These are phyloP conservation scores for Meyerozyma sp. DNA, from an alignment of 1,139 yeast genomes.

Conservation along the genomic window DNA sequence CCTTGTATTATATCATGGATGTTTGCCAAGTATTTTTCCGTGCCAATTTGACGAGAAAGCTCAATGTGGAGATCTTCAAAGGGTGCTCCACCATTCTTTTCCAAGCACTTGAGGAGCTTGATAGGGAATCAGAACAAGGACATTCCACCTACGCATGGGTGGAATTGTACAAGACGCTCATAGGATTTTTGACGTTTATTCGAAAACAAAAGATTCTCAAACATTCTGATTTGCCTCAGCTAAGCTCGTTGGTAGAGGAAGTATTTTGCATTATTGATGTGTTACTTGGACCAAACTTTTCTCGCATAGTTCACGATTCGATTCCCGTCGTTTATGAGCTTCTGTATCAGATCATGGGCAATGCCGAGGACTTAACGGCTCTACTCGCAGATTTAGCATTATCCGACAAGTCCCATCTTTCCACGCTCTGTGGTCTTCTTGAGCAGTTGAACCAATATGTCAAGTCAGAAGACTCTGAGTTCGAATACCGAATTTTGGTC, in stretches of 20 bases:
- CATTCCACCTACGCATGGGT: neutral
- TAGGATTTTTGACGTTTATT: neutral
- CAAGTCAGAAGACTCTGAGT: neutral
- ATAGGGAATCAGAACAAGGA: slow-evolving; percentile 1
- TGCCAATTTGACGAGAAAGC: slow-evolving; percentile 33
- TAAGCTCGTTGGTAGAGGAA: slow-evolving; percentile 1
- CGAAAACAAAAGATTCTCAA: neutral
- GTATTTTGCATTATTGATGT: neutral
- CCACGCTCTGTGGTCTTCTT: neutral
- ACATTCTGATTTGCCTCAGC: neutral
- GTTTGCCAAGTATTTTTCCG: slow-evolving; percentile 30
- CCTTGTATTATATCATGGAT: slow-evolving; percentile 34
- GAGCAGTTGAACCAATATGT: neutral
- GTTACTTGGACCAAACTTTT: neutral
- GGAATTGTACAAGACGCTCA: neutral
- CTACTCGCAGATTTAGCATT: neutral
- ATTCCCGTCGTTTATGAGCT: neutral
- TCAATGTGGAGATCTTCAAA: slow-evolving; percentile 26
- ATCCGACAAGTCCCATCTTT: neutral
- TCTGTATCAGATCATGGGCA: neutral
- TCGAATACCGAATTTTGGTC: neutral
- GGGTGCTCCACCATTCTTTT: slow-evolving; percentile 19
- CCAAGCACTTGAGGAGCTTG: slow-evolving; percentile 15
- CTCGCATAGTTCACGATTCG: neutral
- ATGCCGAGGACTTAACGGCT: neutral